Evolutionary conservation across 2,329 filamentous ascomycete genomes (phyloP), one percentile per base, ranked within the genome.

Genomic region (Coleophoma eucalyptorum): DNA sequence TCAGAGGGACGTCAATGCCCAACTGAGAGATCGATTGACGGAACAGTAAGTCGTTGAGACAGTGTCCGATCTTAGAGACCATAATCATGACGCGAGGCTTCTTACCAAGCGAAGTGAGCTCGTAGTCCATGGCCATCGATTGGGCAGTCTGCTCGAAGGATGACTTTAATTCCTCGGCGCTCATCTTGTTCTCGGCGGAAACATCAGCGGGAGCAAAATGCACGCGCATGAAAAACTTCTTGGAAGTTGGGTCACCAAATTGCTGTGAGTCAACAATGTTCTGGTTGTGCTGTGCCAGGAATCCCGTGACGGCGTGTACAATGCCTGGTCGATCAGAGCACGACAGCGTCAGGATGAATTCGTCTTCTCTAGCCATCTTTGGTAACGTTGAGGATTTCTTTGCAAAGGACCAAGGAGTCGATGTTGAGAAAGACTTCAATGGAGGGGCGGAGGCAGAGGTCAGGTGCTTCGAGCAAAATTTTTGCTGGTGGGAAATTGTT

Each of bases 31-130:
- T 85, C 68, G 85, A 86, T 63, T 86, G 80, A 50, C 89, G 84
- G 81, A 90, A 94, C 35, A 94, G 79, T 45, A 94, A 74, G 69
- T 93, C 88, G 69, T 92, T 92, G 49, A 93, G 76, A 68, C 89
- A 93, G 75, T 93, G 89, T 8, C 89, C 89, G 62, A 90, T 92
- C 74, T 92, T 92, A 63, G 88, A 92, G 31, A 93, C 89, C 89
- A 94, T 93, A 75, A 94, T 90, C 61, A 94, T 75, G 45, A 92
- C 85, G 58, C 84, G 80, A 51, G 86, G 84, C 73, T 90, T 91
- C 62, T 83, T 76, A 46, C 82, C 72, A 12, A 83, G 79, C 3
- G 86, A 81, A 13, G 84, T 79, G 60, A 94, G 78, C 60, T 88
- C 78, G 72, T 87, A 90, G 61, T 83, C 75, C 83, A 90, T 87